phyloP scores from a whole-genome alignment of 352 stramenopile genomes.

The Poterioochromonas sp. region DNA sequence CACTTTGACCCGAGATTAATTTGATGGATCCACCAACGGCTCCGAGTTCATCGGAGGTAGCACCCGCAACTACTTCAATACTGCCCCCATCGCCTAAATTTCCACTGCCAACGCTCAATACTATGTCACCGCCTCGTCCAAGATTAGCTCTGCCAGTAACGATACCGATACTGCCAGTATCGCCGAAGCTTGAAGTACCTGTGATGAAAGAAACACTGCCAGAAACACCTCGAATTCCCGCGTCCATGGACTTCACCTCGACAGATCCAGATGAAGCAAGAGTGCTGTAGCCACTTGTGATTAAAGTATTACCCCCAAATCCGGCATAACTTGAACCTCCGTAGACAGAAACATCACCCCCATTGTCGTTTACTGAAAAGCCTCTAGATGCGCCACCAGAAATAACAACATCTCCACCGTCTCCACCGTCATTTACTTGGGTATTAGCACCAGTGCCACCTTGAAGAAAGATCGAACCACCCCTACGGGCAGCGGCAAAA shows the following conservation, averaged over 20 bases:
- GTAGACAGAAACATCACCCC: conserved; percentile 61
- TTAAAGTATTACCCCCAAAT: conserved; percentile 43
- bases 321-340: conserved; percentile 56
- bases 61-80: conserved; percentile 46
- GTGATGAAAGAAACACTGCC: conserved; percentile 51
- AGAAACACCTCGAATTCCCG: conserved; percentile 46
- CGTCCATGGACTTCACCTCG: conserved; percentile 48
- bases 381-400: conserved; percentile 73
- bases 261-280: conserved; percentile 46
- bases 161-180: conserved; percentile 49
- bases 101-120: conserved; percentile 46
- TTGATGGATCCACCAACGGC: conserved; percentile 53
- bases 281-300: not conserved
- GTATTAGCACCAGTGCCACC: conserved; percentile 67
- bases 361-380: conserved; percentile 70
- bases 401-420: conserved; percentile 71
- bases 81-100: conserved; percentile 43
- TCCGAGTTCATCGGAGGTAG: conserved; percentile 42
- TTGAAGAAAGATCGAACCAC: conserved; percentile 63
- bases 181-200: conserved; percentile 47
- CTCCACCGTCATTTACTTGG: conserved; percentile 72
- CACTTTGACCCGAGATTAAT: conserved; percentile 54
- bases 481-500: conserved; percentile 47
- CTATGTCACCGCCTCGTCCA: conserved; percentile 50
- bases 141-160: conserved; percentile 47